Conservation (phyloP, 768 basidiomycete species). For the Tulasnella sp. region DNA sequence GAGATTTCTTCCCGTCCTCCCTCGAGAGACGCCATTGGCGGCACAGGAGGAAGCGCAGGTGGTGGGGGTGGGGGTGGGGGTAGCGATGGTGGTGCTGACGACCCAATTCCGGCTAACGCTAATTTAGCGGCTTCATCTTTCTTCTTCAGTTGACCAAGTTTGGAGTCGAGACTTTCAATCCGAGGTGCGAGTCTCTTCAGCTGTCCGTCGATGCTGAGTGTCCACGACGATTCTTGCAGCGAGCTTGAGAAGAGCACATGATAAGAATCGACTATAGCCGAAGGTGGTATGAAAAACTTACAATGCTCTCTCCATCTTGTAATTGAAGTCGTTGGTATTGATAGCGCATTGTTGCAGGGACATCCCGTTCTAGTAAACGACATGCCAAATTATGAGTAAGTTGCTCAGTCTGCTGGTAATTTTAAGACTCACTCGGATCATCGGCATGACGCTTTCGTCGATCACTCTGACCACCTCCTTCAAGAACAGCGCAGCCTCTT, state of each 20-base stretch:
- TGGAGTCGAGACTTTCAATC: background rate
- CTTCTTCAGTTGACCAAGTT: background rate
- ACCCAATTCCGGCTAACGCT: background rate
- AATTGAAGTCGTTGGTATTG: background rate
- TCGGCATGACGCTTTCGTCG: background rate
- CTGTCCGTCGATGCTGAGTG: background rate
- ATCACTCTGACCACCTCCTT: background rate
- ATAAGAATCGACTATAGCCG: background rate
- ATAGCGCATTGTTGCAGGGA: constrained; percentile 7
- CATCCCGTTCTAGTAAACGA: background rate
- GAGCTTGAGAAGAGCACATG: background rate
- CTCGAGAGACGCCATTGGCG: no score
- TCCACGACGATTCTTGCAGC: background rate
- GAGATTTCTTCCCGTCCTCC: no score
- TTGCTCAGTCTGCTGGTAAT: background rate
- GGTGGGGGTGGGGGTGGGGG: no score
- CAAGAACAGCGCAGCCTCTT: constrained; percentile 4
- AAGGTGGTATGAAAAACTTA: background rate
- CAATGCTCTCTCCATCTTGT: constrained; percentile 5
- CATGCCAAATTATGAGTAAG: background rate
- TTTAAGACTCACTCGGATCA: background rate
- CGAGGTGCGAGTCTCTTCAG: background rate
- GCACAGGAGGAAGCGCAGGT: background rate
- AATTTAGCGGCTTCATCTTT: background rate
- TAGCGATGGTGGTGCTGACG: background rate